Percentiles rank a stretch among this genome's conserved stretches.
Conservation (phyloP, 495 filamentous ascomycete genomes). For the Neurospora sp. region DNA sequence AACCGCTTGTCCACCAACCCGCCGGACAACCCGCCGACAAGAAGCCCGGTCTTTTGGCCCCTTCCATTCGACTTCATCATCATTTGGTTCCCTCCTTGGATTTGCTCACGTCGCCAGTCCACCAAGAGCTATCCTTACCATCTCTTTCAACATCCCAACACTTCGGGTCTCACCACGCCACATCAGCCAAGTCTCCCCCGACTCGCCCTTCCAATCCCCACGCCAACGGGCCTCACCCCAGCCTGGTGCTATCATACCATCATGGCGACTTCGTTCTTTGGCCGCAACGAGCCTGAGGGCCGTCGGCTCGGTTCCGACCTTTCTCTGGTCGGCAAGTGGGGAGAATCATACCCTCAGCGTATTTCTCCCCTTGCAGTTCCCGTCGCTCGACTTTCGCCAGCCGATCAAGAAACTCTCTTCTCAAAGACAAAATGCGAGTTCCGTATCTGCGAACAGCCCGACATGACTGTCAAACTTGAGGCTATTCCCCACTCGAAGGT, state of each 20-base stretch:
- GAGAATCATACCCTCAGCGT: not conserved
- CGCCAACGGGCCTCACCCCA: not conserved
- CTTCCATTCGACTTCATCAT: not conserved
- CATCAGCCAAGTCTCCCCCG: not conserved
- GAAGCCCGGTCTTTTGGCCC: not conserved
- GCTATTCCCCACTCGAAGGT: not conserved
- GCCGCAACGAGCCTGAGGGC: conserved; percentile 10
- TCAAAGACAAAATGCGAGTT: conserved; percentile 3
- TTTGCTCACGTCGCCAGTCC: not conserved
- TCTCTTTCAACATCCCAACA: not conserved
- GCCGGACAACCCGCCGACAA: not conserved
- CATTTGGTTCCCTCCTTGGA: not conserved
- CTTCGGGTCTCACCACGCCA: not conserved
- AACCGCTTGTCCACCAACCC: not conserved
- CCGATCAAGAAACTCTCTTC: conserved; percentile 14
- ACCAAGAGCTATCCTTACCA: not conserved
- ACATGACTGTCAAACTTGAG: conserved; percentile 10
- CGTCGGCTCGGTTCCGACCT: conserved; percentile 16
- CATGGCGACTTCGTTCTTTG: conserved; percentile 11
- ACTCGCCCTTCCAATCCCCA: not conserved
- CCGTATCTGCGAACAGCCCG: conserved; percentile 3
- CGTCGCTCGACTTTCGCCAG: conserved; percentile 12
- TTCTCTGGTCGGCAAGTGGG: conserved; percentile 15
- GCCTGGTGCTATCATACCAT: not conserved
- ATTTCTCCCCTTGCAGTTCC: conserved; percentile 2